Evolutionary conservation across 805 yeast species (phyloP), one percentile per base, ranked within the genome.

Genomic region (Nakazawaea ishiwadae): DNA sequence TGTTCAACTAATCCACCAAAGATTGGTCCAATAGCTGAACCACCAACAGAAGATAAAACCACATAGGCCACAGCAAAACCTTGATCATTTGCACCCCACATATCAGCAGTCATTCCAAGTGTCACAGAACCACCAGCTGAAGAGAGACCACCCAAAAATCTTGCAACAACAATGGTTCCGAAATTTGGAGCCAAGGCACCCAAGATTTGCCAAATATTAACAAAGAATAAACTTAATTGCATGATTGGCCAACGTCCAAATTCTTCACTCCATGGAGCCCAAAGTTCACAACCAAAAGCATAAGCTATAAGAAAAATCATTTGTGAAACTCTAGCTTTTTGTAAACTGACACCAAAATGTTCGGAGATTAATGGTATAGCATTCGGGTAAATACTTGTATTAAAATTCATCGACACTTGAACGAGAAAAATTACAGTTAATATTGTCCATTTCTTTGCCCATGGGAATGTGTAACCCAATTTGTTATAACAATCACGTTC

Each of bases 331-430:
- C 61, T 45, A 3, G 54, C 60, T 27, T 51, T 55, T 24, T 52
- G 59, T 39, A 45, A 48, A 23, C 53, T 41, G 17, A 59, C 47
- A 23, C 47, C 42, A 39, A 48, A 60, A 3, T 58, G 47, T 27
- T 54, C 61, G 12, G 57, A 35, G 18, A 59, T 48, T 11, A 44
- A 42, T 9, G 54, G 46, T 54, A 39, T 55, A 9, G 40, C 40
- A 21, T 30, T 37, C 4, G 40, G 35, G 18, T 37, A 66, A 6
- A 66, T 58, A 44, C 65, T 55, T 1, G 71, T 45, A 48, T 66
- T 66, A 54, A 62, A 66, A 48, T 66, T 66, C 70, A 66, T 66
- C 3, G 69, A 65, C 37, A 62, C 42, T 44, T 66, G 71, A 12
- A 65, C 68, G 11, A 54, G 44, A 39, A 66, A 66, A 15, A 63